These are phyloP conservation scores for Saccharomyces jurei DNA, from an alignment of 805 yeast genomes.

Conservation along the genomic window DNA sequence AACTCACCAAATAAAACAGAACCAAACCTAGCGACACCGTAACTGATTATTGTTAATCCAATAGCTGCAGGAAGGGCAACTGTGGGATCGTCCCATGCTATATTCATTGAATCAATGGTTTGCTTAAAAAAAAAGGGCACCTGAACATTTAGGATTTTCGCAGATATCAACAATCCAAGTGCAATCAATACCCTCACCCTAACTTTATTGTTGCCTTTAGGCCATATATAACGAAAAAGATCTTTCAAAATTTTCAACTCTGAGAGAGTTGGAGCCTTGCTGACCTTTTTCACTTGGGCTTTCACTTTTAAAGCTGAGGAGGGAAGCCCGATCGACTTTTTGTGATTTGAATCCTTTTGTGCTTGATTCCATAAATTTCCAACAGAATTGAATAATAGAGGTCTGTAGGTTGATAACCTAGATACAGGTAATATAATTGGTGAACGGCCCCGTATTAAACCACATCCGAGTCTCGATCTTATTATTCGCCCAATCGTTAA, in stretches of 20 bases:
- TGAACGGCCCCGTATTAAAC: background rate
- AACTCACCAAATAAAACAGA: constrained; percentile 91
- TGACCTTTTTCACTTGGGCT: background rate
- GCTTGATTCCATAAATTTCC: background rate
- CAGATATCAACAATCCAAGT: constrained; percentile 58
- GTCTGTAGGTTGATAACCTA: background rate
- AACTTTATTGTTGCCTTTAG: constrained; percentile 56
- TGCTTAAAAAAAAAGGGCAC: constrained; percentile 91
- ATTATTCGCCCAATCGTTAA: background rate
- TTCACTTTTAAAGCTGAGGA: background rate
- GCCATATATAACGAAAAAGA: constrained; percentile 71
- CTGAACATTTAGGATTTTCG: constrained; percentile 85
- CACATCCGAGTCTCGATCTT: background rate
- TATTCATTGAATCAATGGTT: constrained; percentile 86
- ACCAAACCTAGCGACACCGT: constrained; percentile 91
- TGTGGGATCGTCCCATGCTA: constrained; percentile 69
- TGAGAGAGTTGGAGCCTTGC: constrained; percentile 28
- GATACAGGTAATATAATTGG: background rate
- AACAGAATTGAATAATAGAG: background rate
- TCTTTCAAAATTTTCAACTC: constrained; percentile 51
- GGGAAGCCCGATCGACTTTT: background rate
- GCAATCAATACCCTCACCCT: constrained; percentile 73
- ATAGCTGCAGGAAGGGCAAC: constrained; percentile 47
- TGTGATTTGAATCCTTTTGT: background rate
- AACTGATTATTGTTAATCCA: constrained; percentile 66